These are phyloP conservation scores for Capronia epimyces DNA, from an alignment of 2,329 filamentous ascomycete species.

Conservation along the genomic window DNA sequence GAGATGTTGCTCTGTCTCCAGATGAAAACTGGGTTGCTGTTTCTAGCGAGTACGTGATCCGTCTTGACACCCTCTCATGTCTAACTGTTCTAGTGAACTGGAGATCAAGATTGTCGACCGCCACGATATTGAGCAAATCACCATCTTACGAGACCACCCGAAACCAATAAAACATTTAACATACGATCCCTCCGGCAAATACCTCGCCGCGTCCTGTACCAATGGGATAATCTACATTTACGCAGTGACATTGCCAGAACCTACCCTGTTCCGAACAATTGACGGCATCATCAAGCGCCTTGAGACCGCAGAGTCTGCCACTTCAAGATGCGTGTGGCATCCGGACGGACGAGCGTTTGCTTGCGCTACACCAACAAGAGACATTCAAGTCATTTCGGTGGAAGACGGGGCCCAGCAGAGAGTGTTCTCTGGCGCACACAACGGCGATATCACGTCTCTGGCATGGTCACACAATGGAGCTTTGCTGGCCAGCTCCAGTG, in stretches of 20 bases:
- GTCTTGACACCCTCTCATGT: neutral
- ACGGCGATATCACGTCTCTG: slow-evolving; percentile 75
- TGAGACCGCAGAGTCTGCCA: slow-evolving; percentile 71
- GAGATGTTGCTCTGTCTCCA: slow-evolving; percentile 76
- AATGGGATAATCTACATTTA: slow-evolving; percentile 91
- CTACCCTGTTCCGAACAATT: slow-evolving; percentile 73
- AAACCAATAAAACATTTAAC: slow-evolving; percentile 87
- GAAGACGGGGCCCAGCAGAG: slow-evolving; percentile 85
- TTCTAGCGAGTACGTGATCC: slow-evolving; percentile 70
- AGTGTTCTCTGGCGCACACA: slow-evolving; percentile 71
- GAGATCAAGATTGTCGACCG: slow-evolving; percentile 84
- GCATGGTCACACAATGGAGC: slow-evolving; percentile 95
- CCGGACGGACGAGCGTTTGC: slow-evolving; percentile 91
- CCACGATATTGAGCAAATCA: slow-evolving; percentile 68
- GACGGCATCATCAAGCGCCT: slow-evolving; percentile 77
- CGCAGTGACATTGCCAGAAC: slow-evolving; percentile 69
- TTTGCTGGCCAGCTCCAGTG: slow-evolving; percentile 63
- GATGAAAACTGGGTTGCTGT: slow-evolving; percentile 86
- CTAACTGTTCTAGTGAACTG: slow-evolving; percentile 56
- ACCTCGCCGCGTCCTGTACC: slow-evolving; percentile 74
- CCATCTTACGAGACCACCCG: slow-evolving; percentile 74
- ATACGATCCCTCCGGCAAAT: slow-evolving; percentile 74
- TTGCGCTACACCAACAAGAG: slow-evolving; percentile 71
- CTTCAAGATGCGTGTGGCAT: slow-evolving; percentile 77
- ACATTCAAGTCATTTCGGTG: slow-evolving; percentile 81